Conservation (phyloP, 139 green algal species). For the Marvania coccoides region DNA sequence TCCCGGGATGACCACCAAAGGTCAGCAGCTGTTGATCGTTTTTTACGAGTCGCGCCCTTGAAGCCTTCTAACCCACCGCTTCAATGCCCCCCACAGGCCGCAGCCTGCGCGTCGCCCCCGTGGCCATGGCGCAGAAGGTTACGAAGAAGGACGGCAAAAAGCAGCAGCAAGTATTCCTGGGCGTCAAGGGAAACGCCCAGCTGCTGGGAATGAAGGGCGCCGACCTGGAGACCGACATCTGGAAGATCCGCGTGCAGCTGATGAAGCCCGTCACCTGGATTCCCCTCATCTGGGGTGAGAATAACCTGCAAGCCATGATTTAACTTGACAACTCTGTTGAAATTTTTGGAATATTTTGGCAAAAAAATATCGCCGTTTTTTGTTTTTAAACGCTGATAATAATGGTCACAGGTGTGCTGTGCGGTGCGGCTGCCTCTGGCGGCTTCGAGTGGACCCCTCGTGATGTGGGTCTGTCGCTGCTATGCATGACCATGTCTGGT, state of each 20-base stretch:
- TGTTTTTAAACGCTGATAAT: background rate
- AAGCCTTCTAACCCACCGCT: background rate
- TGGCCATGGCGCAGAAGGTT: constrained; percentile 21
- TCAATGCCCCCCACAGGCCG: background rate
- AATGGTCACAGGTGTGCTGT: constrained; percentile 78
- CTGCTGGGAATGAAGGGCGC: constrained; percentile 86
- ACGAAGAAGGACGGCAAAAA: constrained; percentile 28
- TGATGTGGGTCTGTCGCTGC: constrained; percentile 63
- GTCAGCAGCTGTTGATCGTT: no score
- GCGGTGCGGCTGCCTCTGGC: constrained; percentile 89
- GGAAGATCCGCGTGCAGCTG: constrained; percentile 96
- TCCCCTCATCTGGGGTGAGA: constrained; percentile 91
- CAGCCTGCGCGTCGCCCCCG: background rate
- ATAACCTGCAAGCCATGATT: background rate
- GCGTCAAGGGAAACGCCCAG: constrained; percentile 47
- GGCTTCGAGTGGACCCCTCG: constrained; percentile 85
- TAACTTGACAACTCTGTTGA: background rate
- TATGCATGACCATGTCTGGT: constrained; percentile 92
- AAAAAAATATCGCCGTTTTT: background rate
- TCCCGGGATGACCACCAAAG: no score
- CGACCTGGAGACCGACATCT: constrained; percentile 72
- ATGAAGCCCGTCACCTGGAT: constrained; percentile 99
- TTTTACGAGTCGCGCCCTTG: no score
- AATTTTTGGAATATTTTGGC: background rate
- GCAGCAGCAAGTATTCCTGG: constrained; percentile 36